These are phyloP conservation scores for Collybia nuda DNA, from an alignment of 768 basidiomycete species.

Conservation along the genomic window DNA sequence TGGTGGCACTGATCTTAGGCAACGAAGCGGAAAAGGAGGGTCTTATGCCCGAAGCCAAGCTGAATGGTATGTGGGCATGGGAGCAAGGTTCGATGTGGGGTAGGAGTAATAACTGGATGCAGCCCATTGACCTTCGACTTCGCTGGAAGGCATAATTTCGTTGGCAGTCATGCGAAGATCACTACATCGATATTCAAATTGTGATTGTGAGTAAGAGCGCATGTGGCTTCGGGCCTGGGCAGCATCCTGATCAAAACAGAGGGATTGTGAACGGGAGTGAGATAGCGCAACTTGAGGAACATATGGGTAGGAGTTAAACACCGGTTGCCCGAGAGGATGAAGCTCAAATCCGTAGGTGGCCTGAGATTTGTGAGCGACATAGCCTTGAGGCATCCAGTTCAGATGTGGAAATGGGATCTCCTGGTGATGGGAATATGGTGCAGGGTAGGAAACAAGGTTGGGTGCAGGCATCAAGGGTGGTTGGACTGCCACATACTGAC, in stretches of 20 bases:
- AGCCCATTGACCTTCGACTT: conserved; percentile 43
- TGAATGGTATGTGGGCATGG: conserved; percentile 45
- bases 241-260: conserved; percentile 53
- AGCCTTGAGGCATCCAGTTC: conserved; percentile 37
- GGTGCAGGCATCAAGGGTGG: conserved; percentile 36
- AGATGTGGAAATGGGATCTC: conserved; percentile 34
- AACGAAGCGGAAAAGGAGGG: conserved; percentile 11
- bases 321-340: conserved; percentile 28
- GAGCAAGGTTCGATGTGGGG: conserved; percentile 41
- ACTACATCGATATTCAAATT: conserved; percentile 51
- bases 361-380: conserved; percentile 36
- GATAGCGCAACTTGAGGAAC: conserved; percentile 33
- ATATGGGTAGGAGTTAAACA: conserved; percentile 39
- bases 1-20: conserved; percentile 1
- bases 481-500: conserved; percentile 67
- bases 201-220: conserved; percentile 61
- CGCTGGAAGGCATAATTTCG: conserved; percentile 36
- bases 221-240: conserved; percentile 45
- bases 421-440: conserved; percentile 29
- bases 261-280: conserved; percentile 58
- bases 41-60: conserved; percentile 49
- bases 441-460: conserved; percentile 34
- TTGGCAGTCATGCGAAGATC: conserved; percentile 43
- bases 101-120: conserved; percentile 39
- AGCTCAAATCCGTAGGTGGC: conserved; percentile 38